Conservation (phyloP, 2,329 filamentous ascomycete genomes). For the Fusarium domesticum region DNA sequence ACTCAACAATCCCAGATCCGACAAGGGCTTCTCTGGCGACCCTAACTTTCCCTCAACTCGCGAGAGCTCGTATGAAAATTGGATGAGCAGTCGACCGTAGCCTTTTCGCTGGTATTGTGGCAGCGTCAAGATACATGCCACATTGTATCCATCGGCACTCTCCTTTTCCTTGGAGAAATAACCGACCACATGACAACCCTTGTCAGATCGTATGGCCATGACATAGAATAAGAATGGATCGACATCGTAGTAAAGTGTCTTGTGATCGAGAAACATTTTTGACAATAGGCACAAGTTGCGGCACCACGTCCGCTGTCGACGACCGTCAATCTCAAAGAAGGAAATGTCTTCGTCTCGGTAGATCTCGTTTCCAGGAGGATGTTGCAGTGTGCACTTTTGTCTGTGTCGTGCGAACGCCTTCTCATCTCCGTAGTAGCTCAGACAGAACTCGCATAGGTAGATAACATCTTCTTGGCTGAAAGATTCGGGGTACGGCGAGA, state of each 20-base stretch:
- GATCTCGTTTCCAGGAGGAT: conserved; percentile 96
- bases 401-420: conserved; percentile 84
- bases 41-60: conserved; percentile 94
- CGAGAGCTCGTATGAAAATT: conserved; percentile 95
- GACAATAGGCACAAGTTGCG: conserved; percentile 91
- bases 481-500: conserved; percentile 89
- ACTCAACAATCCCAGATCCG: conserved; percentile 85
- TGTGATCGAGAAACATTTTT: conserved; percentile 96
- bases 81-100: conserved; percentile 88
- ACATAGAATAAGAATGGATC: conserved; percentile 98
- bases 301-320: conserved; percentile 92
- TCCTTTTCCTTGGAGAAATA: conserved; percentile 99
- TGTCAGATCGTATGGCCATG: conserved; percentile 85
- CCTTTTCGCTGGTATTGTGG: conserved; percentile 96
- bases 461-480: conserved; percentile 88
- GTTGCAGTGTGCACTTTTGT: conserved; percentile 82
- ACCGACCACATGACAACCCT: conserved; percentile 94
- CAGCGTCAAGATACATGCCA: conserved; percentile 94
- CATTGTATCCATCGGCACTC: conserved; percentile 93
- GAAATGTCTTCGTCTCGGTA: conserved; percentile 92
- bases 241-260: conserved; percentile 99
- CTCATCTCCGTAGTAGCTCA: conserved; percentile 82
- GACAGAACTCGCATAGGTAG: conserved; percentile 96
- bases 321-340: conserved; percentile 96
- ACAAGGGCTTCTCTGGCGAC: conserved; percentile 93